Evolutionary conservation across 495 filamentous ascomycete species (phyloP).

Genomic region (Jackrogersella minutella): DNA sequence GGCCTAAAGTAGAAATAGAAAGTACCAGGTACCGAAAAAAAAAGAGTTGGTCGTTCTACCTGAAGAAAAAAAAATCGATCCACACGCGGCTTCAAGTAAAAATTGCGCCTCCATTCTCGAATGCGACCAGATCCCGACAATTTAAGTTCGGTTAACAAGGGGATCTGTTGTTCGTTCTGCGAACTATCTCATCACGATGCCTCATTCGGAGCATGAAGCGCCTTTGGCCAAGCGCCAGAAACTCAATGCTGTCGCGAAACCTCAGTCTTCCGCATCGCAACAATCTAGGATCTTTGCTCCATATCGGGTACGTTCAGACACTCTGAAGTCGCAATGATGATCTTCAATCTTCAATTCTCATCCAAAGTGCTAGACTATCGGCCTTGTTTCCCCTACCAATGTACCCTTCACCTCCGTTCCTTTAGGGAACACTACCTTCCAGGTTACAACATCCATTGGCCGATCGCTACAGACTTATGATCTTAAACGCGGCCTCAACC

Average conservation of each 20-base stretch:
- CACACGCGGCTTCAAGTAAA: constrained; percentile 17
- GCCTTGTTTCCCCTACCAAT: constrained; percentile 86
- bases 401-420: constrained; percentile 90
- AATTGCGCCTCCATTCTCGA: constrained; percentile 11
- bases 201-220: constrained; percentile 59
- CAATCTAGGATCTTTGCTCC: constrained; percentile 88
- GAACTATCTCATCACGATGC: constrained; percentile 44
- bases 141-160: not conserved
- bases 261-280: constrained; percentile 44
- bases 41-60: constrained; percentile 16
- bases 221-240: constrained; percentile 75
- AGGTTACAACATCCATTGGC: constrained; percentile 94
- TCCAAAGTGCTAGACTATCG: constrained; percentile 72
- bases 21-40: constrained; percentile 23
- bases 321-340: not conserved
- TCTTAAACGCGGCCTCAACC: constrained; percentile 82
- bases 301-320: constrained; percentile 73
- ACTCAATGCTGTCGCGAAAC: constrained; percentile 50
- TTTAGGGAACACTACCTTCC: constrained; percentile 91
- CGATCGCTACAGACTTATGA: constrained; percentile 94
- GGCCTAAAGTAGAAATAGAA: no score
- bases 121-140: constrained; percentile 2
- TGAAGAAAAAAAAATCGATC: constrained; percentile 38
- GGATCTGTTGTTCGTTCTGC: not conserved
- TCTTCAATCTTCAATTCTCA: constrained; percentile 4